A percentile compares a stretch with the other conserved stretches of the same genome.
phyloP scores from a whole-genome alignment of 2,329 filamentous ascomycete species.

The Xenoacremonium recifei region DNA sequence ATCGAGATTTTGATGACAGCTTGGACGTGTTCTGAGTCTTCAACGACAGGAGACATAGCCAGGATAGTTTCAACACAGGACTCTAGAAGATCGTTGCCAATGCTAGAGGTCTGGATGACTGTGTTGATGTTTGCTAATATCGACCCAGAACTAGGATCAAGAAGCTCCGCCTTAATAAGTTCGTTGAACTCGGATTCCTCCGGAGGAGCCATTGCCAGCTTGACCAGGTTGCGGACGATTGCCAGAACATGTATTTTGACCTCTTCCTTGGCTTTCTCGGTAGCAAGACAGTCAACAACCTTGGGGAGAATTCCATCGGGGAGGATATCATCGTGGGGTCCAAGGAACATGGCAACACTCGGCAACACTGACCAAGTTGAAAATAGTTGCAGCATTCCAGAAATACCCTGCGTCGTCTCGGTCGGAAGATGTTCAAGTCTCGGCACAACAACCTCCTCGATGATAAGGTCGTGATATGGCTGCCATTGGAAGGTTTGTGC shows the following conservation, averaged over 20 bases:
- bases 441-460: constrained; percentile 73
- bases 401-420: constrained; percentile 88
- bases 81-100: constrained; percentile 74
- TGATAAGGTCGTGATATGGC: constrained; percentile 67
- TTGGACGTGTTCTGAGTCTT: constrained; percentile 66
- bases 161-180: constrained; percentile 53
- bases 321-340: constrained; percentile 34
- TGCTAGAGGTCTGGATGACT: constrained; percentile 59
- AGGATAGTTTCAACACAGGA: constrained; percentile 77
- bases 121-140: constrained; percentile 66
- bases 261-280: constrained; percentile 76
- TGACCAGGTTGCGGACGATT: constrained; percentile 69
- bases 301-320: constrained; percentile 66
- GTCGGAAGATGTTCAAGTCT: constrained; percentile 74
- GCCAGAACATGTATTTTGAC: constrained; percentile 81
- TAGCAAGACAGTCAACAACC: constrained; percentile 69
- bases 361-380: constrained; percentile 74
- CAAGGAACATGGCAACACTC: constrained; percentile 66
- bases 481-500: constrained; percentile 70
- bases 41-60: constrained; percentile 69
- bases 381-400: constrained; percentile 77
- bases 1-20: constrained; percentile 77
- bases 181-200: constrained; percentile 56
- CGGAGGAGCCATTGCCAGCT: constrained; percentile 54
- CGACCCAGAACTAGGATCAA: constrained; percentile 56